Base-by-base conservation (phyloP, 2,329 filamentous ascomycete genomes). In the Arthrobotrys conoides region DNA sequence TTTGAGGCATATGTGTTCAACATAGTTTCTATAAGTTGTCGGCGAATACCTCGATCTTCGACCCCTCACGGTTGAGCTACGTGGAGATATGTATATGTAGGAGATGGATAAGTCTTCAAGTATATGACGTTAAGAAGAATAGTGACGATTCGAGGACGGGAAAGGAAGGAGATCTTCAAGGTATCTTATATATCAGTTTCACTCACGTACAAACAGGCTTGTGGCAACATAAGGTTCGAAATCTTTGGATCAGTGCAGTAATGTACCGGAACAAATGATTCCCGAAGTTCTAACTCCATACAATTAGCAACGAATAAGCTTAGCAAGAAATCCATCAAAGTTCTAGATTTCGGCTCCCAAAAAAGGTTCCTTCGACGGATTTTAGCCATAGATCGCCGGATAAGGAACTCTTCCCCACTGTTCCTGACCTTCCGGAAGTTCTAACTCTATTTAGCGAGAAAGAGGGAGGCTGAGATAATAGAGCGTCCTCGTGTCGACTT, bases 151-250 rank as follows among this genome's bases (percentile, higher is more conserved):
- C 6, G 6, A 3, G 3, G 6, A 70, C 66, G n/a, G 18, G 59
- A 66, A 76, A 65, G 57, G 72, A 59, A 65, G 57, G n/a, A 53
- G 72, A 76, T 76, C 57, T 65, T 69, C 65, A 51, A 53, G 57
- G 55, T 38, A 46, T 30, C 36, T 76, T 76, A 75, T 75, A 75
- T 27, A 30, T 33, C 33, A 55, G 3, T 8, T 38, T 46, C 24
- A n/a, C 12, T 36, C 2, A 27, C n/a, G 20, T 41, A 3, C n/a
- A 6, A 16, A 69, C 30, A 68, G 20, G 44, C 64, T 63, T 44
- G 44, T 75, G 46, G 70, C 22, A 69, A 24, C 27, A n/a, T 53
- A 64, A 71, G 36, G 38, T 70, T 59, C 18, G n/a, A 10, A 30
- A 46, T 16, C 2, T 1, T 48, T 46, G 10, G 20, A 64, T 20